Percentiles rank a stretch among this genome's conserved stretches.
These are phyloP conservation scores for Pestalotiopsis sp. DNA, from an alignment of 2,329 filamentous ascomycete species.

Conservation along the genomic window DNA sequence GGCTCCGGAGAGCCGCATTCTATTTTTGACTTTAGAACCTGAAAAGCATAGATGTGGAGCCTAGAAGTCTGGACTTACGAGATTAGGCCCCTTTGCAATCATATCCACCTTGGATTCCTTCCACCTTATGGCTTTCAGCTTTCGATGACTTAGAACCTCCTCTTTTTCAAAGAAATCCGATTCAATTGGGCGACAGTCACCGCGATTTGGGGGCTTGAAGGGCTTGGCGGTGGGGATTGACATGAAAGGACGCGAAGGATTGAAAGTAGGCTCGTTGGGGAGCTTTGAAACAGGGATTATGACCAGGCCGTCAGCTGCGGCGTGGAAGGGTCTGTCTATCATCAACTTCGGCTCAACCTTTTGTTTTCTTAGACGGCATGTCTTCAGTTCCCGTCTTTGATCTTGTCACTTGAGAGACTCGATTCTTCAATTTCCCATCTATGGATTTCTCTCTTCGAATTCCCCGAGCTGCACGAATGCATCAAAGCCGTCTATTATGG, in stretches of 20 bases:
- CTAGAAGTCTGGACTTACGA: background rate
- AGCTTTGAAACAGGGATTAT: background rate
- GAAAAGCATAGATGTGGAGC: no score
- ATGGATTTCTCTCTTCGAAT: background rate
- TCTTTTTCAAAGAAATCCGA: background rate
- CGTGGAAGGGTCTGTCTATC: no score
- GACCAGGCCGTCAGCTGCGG: background rate
- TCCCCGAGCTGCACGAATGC: background rate
- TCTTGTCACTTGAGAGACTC: background rate
- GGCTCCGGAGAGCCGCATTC: no score
- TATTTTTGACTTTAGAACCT: no score
- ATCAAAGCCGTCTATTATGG: background rate
- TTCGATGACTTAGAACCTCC: background rate
- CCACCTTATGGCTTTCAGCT: background rate
- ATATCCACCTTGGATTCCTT: background rate
- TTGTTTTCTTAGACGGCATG: background rate
- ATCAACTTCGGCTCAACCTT: background rate
- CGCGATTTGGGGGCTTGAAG: background rate
- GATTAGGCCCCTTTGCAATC: background rate
- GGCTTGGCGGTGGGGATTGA: background rate
- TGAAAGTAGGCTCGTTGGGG: background rate
- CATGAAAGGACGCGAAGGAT: background rate
- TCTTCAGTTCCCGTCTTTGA: no score
- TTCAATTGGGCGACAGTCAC: background rate
- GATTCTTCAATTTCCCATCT: background rate